phyloP scores from a whole-genome alignment of 2,329 filamentous ascomycete genomes.

The Raffaelea ambrosiae region DNA sequence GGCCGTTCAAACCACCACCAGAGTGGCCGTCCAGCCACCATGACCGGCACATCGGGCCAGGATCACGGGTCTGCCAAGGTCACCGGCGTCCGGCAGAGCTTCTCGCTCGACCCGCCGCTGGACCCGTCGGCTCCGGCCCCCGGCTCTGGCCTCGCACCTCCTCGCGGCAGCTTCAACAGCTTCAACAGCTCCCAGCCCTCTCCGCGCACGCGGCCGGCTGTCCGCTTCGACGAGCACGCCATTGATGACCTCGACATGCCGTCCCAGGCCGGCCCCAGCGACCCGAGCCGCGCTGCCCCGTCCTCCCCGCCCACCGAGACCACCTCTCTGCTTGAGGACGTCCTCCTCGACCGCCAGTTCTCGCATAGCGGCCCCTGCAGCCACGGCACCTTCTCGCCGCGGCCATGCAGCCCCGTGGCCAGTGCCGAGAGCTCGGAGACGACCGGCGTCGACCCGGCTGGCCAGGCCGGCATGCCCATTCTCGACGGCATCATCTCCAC shows the following conservation, averaged over 20 bases:
- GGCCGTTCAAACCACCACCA: no score
- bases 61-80: slow-evolving; percentile 32
- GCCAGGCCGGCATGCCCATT: slow-evolving; percentile 21
- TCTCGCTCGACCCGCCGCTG: slow-evolving; percentile 21
- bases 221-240: slow-evolving; percentile 11
- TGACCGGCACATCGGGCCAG: no score
- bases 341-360: slow-evolving; percentile 24
- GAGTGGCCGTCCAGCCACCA: no score
- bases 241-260: slow-evolving; percentile 8
- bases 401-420: slow-evolving; percentile 41
- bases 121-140: neutral
- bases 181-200: slow-evolving; percentile 9
- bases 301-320: slow-evolving; percentile 31
- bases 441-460: slow-evolving; percentile 24
- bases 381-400: slow-evolving; percentile 71
- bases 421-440: slow-evolving; percentile 23
- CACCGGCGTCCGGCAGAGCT: slow-evolving; percentile 37
- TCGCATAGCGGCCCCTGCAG: slow-evolving; percentile 46
- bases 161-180: neutral
- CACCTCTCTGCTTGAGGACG: slow-evolving; percentile 37
- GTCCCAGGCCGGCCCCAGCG: slow-evolving; percentile 13
- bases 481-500: slow-evolving; percentile 31
- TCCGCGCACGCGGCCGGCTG: slow-evolving; percentile 7
- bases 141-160: no score
- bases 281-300: slow-evolving; percentile 7